Conservation (phyloP, 768 basidiomycete genomes). For the Albatrellus ellisii region DNA sequence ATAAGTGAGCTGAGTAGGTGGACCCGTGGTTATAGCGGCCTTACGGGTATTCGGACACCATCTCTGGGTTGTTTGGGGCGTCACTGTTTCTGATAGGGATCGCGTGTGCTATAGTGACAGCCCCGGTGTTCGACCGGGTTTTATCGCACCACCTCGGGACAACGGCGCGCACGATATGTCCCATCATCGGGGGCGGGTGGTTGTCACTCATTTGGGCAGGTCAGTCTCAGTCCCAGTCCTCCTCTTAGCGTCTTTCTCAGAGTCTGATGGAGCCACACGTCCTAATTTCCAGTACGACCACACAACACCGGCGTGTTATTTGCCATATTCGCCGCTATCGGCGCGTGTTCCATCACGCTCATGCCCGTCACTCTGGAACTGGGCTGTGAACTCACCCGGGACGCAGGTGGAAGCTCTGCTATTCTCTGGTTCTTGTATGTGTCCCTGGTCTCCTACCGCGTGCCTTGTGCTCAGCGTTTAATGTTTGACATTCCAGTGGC, state of each 20-base stretch:
- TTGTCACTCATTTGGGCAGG: constrained; percentile 72
- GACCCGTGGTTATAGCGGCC: constrained; percentile 35
- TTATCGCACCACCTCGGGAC: constrained; percentile 59
- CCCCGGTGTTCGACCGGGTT: constrained; percentile 71
- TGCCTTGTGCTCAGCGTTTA: background rate
- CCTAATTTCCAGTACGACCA: constrained; percentile 34
- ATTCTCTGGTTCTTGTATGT: constrained; percentile 64
- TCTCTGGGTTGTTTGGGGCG: constrained; percentile 56
- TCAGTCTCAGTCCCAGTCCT: too few relatives aligned
- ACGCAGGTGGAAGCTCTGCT: constrained; percentile 65
- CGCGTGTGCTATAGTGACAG: constrained; percentile 47
- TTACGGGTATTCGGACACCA: constrained; percentile 52
- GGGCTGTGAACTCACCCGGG: constrained; percentile 66
- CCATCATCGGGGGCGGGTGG: constrained; percentile 51
- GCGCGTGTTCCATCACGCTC: constrained; percentile 49
- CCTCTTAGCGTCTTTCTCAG: too few relatives aligned
- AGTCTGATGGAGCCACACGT: too few relatives aligned
- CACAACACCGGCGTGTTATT: constrained; percentile 49
- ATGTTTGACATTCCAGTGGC: constrained; percentile 37
- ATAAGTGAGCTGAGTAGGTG: too few relatives aligned
- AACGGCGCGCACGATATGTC: constrained; percentile 45
- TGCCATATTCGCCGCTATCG: constrained; percentile 55
- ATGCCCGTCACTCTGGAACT: constrained; percentile 70
- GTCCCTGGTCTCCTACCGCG: background rate
- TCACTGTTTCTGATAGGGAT: constrained; percentile 59